Evolutionary conservation across 2,329 filamentous ascomycete genomes (phyloP).

Genomic region (Talaromyces islandicus): DNA sequence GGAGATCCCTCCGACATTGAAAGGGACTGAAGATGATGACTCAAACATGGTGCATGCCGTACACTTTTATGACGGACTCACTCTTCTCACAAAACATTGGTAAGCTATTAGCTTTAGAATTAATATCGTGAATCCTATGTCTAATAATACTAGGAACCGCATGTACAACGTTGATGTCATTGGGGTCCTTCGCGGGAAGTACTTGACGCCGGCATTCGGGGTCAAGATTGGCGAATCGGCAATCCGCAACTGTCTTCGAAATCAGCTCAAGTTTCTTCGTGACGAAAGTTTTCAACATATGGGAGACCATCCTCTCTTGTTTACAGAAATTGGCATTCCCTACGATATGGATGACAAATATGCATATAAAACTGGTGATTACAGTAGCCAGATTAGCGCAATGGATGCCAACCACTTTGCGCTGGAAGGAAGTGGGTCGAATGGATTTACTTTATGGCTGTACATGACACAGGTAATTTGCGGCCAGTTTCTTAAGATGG

Average conservation of each 20-base stretch:
- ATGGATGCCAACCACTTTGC: constrained; percentile 96
- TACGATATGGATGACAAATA: constrained; percentile 98
- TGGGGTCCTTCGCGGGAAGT: constrained; percentile 81
- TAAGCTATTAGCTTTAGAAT: constrained; percentile 14
- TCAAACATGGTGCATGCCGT: constrained; percentile 85
- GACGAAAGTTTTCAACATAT: constrained; percentile 84
- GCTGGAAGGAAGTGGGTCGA: constrained; percentile 73
- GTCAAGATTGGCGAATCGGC: constrained; percentile 89
- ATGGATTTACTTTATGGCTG: constrained; percentile 85
- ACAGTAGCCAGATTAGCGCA: constrained; percentile 82
- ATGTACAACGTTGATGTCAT: constrained; percentile 96
- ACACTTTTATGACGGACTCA: constrained; percentile 96
- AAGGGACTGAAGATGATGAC: constrained; percentile 83
- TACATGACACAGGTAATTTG: constrained; percentile 64
- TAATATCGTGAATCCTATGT: background rate
- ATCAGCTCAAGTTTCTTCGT: constrained; percentile 76
- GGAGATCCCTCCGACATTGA: constrained; percentile 83
- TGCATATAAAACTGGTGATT: constrained; percentile 93
- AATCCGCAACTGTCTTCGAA: constrained; percentile 85
- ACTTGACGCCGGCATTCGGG: constrained; percentile 81
- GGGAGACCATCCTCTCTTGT: constrained; percentile 80
- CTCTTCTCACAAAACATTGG: constrained; percentile 97
- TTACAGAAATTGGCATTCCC: constrained; percentile 95
- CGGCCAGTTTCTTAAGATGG: background rate
- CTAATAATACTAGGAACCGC: constrained; percentile 56